Percentiles rank a stretch among this genome's conserved stretches.
phyloP scores from a whole-genome alignment of 2,329 filamentous ascomycete genomes.

The Nemania bipapillata region DNA sequence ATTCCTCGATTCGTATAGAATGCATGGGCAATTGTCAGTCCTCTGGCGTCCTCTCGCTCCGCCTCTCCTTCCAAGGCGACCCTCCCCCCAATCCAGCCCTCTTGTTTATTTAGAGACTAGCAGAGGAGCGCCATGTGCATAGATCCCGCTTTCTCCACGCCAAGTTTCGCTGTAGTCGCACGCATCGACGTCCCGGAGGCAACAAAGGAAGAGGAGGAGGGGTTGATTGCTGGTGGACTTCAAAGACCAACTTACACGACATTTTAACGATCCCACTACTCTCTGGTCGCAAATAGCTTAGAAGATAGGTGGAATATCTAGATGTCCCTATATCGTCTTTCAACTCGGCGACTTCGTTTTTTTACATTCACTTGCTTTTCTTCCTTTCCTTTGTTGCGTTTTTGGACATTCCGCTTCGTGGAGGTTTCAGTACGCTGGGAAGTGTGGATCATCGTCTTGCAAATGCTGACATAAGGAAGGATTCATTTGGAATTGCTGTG shows the following conservation, averaged over 20 bases:
- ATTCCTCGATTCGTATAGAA: neutral
- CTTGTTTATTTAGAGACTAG: neutral
- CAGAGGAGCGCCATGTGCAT: neutral
- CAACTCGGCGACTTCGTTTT: neutral
- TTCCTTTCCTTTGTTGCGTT: neutral
- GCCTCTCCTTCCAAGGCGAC: neutral
- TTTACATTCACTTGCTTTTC: neutral
- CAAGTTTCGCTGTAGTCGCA: neutral
- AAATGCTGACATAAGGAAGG: conserved; percentile 38
- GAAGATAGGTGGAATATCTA: neutral
- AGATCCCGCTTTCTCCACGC: neutral
- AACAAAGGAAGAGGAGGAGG: neutral
- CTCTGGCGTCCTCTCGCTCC: neutral
- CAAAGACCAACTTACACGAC: conserved; percentile 45
- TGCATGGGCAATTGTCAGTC: too few relatives aligned
- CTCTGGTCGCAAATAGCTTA: neutral
- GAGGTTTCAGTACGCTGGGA: conserved; percentile 18
- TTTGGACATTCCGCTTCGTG: neutral
- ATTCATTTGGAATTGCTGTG: conserved; percentile 9
- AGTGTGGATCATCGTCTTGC: conserved; percentile 13
- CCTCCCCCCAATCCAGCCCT: neutral
- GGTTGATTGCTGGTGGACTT: neutral
- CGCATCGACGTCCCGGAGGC: neutral
- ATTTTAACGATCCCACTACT: conserved; percentile 30
- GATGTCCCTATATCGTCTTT: neutral